These are phyloP conservation scores for Metarhizium anisopliae DNA, from an alignment of 2,329 filamentous ascomycete genomes.

Conservation along the genomic window DNA sequence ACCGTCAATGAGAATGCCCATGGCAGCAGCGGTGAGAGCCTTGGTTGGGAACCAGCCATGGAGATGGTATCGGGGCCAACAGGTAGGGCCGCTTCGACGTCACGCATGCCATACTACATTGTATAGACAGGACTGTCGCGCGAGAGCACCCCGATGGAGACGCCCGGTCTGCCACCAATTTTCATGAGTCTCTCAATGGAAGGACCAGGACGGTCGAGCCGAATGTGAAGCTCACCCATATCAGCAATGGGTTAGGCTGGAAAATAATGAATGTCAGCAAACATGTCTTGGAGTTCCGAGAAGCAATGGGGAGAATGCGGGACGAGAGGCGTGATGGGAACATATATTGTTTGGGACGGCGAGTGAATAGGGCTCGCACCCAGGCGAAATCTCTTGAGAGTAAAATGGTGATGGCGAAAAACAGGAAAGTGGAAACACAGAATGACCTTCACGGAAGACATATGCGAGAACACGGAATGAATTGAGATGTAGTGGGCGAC, in stretches of 20 bases:
- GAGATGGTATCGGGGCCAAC: constrained; percentile 17
- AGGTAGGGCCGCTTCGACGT: constrained; percentile 9
- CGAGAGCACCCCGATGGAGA: constrained; percentile 17
- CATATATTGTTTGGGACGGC: neutral
- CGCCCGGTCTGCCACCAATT: constrained; percentile 7
- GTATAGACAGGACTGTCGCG: constrained; percentile 10
- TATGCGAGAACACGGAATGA: too few species aligned
- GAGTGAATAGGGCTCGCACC: neutral
- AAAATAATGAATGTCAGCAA: neutral
- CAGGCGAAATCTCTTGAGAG: neutral
- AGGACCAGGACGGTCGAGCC: neutral
- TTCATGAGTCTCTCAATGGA: neutral
- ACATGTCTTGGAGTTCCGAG: neutral
- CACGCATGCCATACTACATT: constrained; percentile 14
- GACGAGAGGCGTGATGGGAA: neutral
- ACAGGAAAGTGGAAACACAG: too few species aligned
- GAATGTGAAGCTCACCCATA: neutral
- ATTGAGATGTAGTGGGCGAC: too few species aligned
- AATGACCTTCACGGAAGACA: too few species aligned
- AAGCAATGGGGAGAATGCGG: neutral
- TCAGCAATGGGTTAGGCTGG: neutral
- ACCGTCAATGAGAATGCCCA: constrained; percentile 17
- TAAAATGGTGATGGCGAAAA: neutral
- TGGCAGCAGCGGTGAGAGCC: constrained; percentile 15
- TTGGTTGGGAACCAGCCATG: constrained; percentile 18